Evolutionary conservation across 2,329 filamentous ascomycete genomes (phyloP), one percentile per base, ranked within the genome.

Genomic region (Rasamsonia emersonii): DNA sequence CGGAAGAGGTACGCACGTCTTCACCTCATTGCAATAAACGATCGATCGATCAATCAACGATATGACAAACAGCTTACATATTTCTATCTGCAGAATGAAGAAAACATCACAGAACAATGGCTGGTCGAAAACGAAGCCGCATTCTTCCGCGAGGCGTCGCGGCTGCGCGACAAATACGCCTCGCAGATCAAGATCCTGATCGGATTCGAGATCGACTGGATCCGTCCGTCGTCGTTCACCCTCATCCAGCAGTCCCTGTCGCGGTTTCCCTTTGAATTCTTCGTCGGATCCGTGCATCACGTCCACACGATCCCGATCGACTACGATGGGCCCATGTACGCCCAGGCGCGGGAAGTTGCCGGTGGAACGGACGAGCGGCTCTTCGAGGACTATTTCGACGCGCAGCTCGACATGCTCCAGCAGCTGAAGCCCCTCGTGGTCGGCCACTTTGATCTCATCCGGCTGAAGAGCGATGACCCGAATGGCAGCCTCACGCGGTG

Each of bases 131-230:
- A 69, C 57, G 54, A 67, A 55, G 48, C 56, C 33, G 73, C 76
- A 26, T 98, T 86, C 62, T 73, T 89, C 44, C 39, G 59, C 32
- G 85, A 94, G 62, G 88, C 91, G 6, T 59, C 68, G 32, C 77
- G 82, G 19, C 68, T 98, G 18, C 81, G 81, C 34, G 56, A 62
- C 3, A 73, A 71, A 43, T 95, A 95, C 61, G 68, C 73, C 4
- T 51, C 63, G 6, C 68, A 79, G 41, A 86, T 98, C 46, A 68
- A 79, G 34, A 70, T 98, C 42, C 70, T 94, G 25, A 77, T 98
- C 52, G 91, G 85, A 27, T 94, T 96, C 55, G 91, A 98, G 59
- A 75, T 77, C 33, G 91, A 98, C 56, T 98, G 85, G 78, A 91
- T 95, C 55, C 79, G 88, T 5, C 70, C 79, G 0, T 70, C 67